phyloP scores from a whole-genome alignment of 306 rosid species.

The Fagus sylvatica region DNA sequence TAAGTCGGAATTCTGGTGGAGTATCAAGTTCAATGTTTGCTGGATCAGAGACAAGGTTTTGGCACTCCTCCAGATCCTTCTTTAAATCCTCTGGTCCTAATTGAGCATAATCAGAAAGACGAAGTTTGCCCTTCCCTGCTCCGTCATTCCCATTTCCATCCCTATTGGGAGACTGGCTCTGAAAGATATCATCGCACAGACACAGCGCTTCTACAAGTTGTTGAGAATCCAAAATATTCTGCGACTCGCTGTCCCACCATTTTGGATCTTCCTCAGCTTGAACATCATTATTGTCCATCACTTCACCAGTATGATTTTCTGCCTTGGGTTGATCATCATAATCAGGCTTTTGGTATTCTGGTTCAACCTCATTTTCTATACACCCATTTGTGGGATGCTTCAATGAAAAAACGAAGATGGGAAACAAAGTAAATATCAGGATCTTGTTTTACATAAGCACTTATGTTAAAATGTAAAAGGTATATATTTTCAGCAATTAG shows the following conservation, averaged over 20 bases:
- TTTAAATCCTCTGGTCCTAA: slow-evolving; percentile 73
- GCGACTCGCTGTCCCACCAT: slow-evolving; percentile 93
- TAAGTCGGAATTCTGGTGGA: slow-evolving; percentile 69
- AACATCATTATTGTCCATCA: slow-evolving; percentile 34
- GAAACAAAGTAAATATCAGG: slow-evolving; percentile 26
- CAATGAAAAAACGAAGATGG: slow-evolving; percentile 16
- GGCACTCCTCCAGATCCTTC: slow-evolving; percentile 81
- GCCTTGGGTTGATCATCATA: slow-evolving; percentile 24
- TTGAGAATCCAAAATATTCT: slow-evolving; percentile 71
- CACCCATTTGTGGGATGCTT: slow-evolving; percentile 28
- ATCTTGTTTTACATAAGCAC: slow-evolving; percentile 14
- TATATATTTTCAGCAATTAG: not conserved
- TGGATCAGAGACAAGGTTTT: slow-evolving; percentile 57
- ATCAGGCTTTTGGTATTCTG: slow-evolving; percentile 36
- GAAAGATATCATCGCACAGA: slow-evolving; percentile 71
- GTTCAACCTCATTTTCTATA: slow-evolving; percentile 43
- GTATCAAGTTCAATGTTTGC: slow-evolving; percentile 58
- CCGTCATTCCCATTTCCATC: slow-evolving; percentile 33
- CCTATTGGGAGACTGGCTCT: slow-evolving; percentile 73
- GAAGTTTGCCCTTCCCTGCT: slow-evolving; percentile 32
- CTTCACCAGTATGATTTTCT: slow-evolving; percentile 36
- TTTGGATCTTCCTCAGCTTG: slow-evolving; percentile 52
- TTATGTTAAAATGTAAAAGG: not conserved
- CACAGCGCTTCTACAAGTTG: slow-evolving; percentile 74
- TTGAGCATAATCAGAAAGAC: slow-evolving; percentile 62